Base-by-base conservation (phyloP, 2,329 filamentous ascomycete genomes). In the Beauveria sp. region DNA sequence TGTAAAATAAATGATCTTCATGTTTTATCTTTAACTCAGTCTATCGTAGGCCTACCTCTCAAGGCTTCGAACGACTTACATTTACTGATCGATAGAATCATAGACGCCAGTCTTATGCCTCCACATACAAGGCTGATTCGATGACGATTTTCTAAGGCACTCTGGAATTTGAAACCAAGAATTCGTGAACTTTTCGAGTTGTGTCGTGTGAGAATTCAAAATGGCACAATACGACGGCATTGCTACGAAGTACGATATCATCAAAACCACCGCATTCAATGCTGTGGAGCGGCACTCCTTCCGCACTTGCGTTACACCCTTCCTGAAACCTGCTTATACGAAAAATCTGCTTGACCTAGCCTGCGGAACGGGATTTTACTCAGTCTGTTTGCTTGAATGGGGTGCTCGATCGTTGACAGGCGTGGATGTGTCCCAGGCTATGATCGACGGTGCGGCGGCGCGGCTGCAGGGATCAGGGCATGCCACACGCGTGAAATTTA, bases 291-390 rank as follows among this genome's bases (percentile, higher is more conserved):
- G 28, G 14, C 14, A 9, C 20, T 43, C 26, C 16, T 45, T 55
- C 8, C 38, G 38, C 9, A 28, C 16, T 6, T 14, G 12, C 7
- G 20, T 55, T n/a, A 8, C 26, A 9, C 40, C 52, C 2, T 18
- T 43, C n/a, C 16, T 55, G 3, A 2, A 20, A 1, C 34, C 16
- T 22, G 7, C 8, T 14, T 28, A 9, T 30, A 40, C 42, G 3
- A 43, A 43, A 10, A n/a, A 16, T 7, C 30, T 61, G 24, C 24
- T 63, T 20, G 58, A 63, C 12, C 46, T 58, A 14, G 62, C 46
- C 28, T 62, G 55, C 46, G 62, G 62, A 4, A 59, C 60, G 6
- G 62, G 62, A 3, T 60, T 52, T 26, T 64, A 62, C 56, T 50
- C 62, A 7, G 2, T 45, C 3, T 55, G 14, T 28, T 50, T 64